Evolutionary conservation across 805 yeast genomes (phyloP).

Genomic region (Jamesozyma lodderae): DNA sequence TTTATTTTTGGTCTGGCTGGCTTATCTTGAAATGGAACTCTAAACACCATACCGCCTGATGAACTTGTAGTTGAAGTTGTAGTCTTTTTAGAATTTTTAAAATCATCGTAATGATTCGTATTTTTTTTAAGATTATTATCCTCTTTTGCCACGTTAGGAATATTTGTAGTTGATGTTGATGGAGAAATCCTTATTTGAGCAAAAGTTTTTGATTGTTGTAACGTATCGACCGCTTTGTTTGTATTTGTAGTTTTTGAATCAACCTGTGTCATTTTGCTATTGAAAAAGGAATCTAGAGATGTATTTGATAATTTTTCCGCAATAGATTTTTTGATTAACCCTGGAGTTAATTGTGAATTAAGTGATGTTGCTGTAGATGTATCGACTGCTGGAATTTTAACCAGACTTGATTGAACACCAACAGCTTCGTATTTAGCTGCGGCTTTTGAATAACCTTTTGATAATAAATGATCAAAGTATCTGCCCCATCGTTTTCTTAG

Average conservation of each 20-base stretch:
- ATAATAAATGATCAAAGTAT: constrained; percentile 51
- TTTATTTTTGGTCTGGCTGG: too few relatives aligned
- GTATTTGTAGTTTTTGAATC: not conserved
- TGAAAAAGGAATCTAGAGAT: constrained; percentile 1
- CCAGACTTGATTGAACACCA: too few relatives aligned
- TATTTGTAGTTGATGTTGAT: constrained; percentile 1
- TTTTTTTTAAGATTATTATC: not conserved
- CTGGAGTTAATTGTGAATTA: too few relatives aligned
- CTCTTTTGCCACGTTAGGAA: not conserved
- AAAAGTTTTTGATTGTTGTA: not conserved
- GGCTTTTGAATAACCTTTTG: constrained; percentile 58
- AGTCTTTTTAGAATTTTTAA: not conserved
- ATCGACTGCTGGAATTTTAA: too few relatives aligned
- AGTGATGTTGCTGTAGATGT: too few relatives aligned
- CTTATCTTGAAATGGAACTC: constrained; percentile 60
- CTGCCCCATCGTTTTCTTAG: constrained; percentile 72
- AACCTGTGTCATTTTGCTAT: not conserved
- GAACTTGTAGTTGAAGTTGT: constrained; percentile 16
- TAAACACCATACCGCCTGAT: constrained; percentile 36
- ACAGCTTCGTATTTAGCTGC: constrained; percentile 25
- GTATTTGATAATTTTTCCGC: not conserved
- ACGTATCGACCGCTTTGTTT: too few relatives aligned
- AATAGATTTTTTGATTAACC: too few relatives aligned
- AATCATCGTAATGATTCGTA: constrained; percentile 1
- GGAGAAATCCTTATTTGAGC: constrained; percentile 5